phyloP scores from a whole-genome alignment of 331 rosid species.

The Dryas integrifolia region DNA sequence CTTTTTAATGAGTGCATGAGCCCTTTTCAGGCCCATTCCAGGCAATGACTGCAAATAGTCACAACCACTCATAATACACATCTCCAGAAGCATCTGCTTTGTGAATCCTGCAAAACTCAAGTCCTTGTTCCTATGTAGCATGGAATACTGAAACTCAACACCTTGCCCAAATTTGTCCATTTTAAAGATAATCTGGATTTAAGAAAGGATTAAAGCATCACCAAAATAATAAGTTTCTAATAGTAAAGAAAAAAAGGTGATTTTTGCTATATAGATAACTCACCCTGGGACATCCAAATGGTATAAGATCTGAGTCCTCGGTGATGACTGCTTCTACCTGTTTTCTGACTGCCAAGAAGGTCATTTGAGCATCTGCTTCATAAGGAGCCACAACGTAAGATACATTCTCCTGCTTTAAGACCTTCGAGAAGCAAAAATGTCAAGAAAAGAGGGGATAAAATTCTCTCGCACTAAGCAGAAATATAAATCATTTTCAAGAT shows the following conservation, averaged over 20 bases:
- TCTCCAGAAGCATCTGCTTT: constrained; percentile 85
- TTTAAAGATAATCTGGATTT: constrained; percentile 77
- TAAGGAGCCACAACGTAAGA: constrained; percentile 87
- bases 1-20: constrained; percentile 71
- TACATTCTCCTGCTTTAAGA: constrained; percentile 73
- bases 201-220: constrained; percentile 28
- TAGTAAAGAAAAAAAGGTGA: not conserved
- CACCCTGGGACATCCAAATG: constrained; percentile 93
- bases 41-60: constrained; percentile 90
- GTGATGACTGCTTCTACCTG: constrained; percentile 89
- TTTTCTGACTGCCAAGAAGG: constrained; percentile 74
- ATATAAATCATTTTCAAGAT: not conserved
- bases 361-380: constrained; percentile 97
- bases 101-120: constrained; percentile 76
- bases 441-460: constrained; percentile 13
- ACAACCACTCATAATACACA: constrained; percentile 97
- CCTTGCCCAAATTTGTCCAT: constrained; percentile 98
- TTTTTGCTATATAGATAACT: constrained; percentile 28
- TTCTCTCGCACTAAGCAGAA: not conserved
- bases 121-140: constrained; percentile 74
- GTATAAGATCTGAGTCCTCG: constrained; percentile 93
- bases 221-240: constrained; percentile 10
- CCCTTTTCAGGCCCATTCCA: constrained; percentile 97
- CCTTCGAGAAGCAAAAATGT: constrained; percentile 41
- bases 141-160: constrained; percentile 66